Conservation (phyloP, 176 grass and related monocot species). For the barley (Hordeum vulgare) region MorexV3_pseudomolecules_assembly NC_058520.1:378297206-378297705, state of each 20-base stretch:
- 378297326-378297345: background rate
- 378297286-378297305: background rate
- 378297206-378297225: too few species aligned
- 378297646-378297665: background rate
- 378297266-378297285: background rate
- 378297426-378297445: background rate
- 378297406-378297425: background rate
- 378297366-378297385: background rate
- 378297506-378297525: background rate
- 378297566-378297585: background rate
- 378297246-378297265: background rate
- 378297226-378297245: background rate
- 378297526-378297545: background rate
- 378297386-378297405: background rate
- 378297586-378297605: background rate
- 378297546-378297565: background rate
- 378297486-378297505: background rate
- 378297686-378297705: background rate
- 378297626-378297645: background rate
- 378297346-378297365: background rate
- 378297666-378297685: background rate
- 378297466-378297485: background rate
- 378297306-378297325: background rate
- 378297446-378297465: conserved; percentile 1
- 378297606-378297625: background rate